Conservation (phyloP, 2,329 filamentous ascomycete species). For the Ustulina deusta region DNA sequence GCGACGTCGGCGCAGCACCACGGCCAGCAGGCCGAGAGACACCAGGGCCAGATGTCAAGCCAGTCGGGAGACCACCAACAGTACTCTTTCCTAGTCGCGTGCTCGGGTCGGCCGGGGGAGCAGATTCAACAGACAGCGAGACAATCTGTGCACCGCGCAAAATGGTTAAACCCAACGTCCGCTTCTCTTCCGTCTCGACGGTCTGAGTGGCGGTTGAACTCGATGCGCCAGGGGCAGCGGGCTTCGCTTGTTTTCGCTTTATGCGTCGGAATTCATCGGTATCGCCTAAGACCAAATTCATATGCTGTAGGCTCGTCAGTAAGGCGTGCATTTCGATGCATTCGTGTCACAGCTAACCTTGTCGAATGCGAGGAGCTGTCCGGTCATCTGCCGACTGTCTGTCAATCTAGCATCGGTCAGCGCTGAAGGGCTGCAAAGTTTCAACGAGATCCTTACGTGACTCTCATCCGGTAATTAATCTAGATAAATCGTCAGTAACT, state of each 20-base stretch:
- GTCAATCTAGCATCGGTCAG: slow-evolving; percentile 63
- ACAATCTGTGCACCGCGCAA: slow-evolving; percentile 95
- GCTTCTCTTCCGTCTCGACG: slow-evolving; percentile 94
- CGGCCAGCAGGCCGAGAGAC: slow-evolving; percentile 92
- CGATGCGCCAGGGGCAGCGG: slow-evolving; percentile 71
- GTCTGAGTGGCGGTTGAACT: slow-evolving; percentile 70
- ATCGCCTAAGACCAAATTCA: slow-evolving; percentile 98
- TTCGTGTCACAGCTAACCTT: slow-evolving; percentile 70
- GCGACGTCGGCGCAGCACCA: slow-evolving; percentile 78
- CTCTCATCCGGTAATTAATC: slow-evolving; percentile 99
- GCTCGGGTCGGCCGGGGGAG: slow-evolving; percentile 92
- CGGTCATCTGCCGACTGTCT: slow-evolving; percentile 95
- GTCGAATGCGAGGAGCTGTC: slow-evolving; percentile 98
- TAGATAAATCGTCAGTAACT: slow-evolving; percentile 57
- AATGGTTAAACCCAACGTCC: slow-evolving; percentile 94
- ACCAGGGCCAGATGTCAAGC: slow-evolving; percentile 85
- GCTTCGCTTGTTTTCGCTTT: slow-evolving; percentile 85
- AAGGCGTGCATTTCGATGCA: slow-evolving; percentile 12
- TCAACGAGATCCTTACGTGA: slow-evolving; percentile 66
- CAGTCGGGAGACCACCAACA: slow-evolving; percentile 74
- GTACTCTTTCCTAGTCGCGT: slow-evolving; percentile 85
- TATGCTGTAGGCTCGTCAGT: slow-evolving; percentile 72
- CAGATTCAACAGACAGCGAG: slow-evolving; percentile 93
- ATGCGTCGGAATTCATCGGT: slow-evolving; percentile 97
- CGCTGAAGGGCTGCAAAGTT: slow-evolving; percentile 15